Base-by-base conservation (phyloP, 2,329 filamentous ascomycete species). In the Phialemonium atrogriseum region DNA sequence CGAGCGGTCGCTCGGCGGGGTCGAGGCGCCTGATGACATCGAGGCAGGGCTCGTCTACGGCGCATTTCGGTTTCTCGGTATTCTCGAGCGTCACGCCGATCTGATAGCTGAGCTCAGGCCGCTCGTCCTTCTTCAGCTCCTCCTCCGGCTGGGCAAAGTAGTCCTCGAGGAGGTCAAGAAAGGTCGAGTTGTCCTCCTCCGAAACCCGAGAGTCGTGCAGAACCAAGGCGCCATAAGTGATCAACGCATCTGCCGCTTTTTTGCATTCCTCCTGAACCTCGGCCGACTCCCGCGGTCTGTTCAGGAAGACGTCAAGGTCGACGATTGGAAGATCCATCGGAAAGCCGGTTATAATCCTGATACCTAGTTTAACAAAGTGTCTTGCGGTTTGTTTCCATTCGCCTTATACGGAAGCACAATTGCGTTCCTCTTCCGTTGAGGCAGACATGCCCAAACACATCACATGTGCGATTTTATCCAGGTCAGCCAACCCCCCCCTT, bases 51-150 rank as follows among this genome's bases (percentile, higher is more conserved):
- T 69, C 71, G 50, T 77, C 70, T 41, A 74, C 71, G 36, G 73
- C 73, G 51, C 73, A 77, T 54, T 74, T 75, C 33, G 73, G 73
- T 57, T 68, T 73, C 58, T 77, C 73, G 2, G 73, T 77, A 54
- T 75, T 72, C 44, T 75, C 73, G 34, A 77, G 65, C 19, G 73
- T 77, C 24, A 75, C 73, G 40, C 73, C 73, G 30, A 77, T 62
- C 55, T 77, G 73, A 56, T 74, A 77, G 47, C 66, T 64, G 16
- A 77, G 56, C 46, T 69, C 68, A 5, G 73, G 73, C 3, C 70
- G 63, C 56, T 75, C 70, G 42, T 77, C 73, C 21, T 47, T 48
- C 29, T 50, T 51, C 21, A 77, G 59, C 3, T 47, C 50, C 7
- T 50, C 59, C 12, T 57, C 55, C 11, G 71, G 66, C 51, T 77